Percentiles rank a stretch among this genome's conserved stretches.
Evolutionary conservation across 768 basidiomycete species (phyloP).

Genomic region (Fomitopsis pulvina): DNA sequence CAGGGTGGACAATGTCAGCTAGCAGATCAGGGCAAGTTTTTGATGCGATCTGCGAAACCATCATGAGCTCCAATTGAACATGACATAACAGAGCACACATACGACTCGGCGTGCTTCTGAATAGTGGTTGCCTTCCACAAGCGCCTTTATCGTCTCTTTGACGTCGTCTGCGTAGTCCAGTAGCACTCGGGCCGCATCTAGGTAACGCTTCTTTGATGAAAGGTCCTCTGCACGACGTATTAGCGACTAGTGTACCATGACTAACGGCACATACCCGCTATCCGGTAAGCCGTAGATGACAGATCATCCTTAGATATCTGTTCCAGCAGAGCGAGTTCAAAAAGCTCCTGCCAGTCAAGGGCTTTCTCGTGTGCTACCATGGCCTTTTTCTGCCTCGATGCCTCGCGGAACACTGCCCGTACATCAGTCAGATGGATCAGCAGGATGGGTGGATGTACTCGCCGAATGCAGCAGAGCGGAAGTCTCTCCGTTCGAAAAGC

Average conservation of each 20-base stretch:
- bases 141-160: conserved; percentile 65
- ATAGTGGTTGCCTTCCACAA: conserved; percentile 77
- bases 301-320: conserved; percentile 49
- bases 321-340: conserved; percentile 63
- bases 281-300: conserved; percentile 59
- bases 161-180: conserved; percentile 81
- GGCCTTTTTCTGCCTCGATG: conserved; percentile 57
- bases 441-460: conserved; percentile 8
- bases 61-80: not conserved
- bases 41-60: conserved; percentile 50
- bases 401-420: conserved; percentile 65
- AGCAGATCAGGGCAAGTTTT: conserved; percentile 53
- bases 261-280: conserved; percentile 53
- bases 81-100: conserved; percentile 20
- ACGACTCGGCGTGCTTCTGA: conserved; percentile 89
- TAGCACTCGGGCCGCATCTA: conserved; percentile 77
- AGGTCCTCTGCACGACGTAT: conserved; percentile 61
- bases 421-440: not conserved
- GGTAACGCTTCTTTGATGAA: conserved; percentile 65
- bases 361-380: conserved; percentile 86
- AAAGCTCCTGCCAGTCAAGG: conserved; percentile 87
- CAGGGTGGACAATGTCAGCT: conserved; percentile 69
- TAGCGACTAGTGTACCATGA: not conserved
- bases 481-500: conserved; percentile 81
- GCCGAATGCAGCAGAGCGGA: conserved; percentile 81